Evolutionary conservation across 306 rosid species (phyloP).

Genomic region (Myrica gale): DNA sequence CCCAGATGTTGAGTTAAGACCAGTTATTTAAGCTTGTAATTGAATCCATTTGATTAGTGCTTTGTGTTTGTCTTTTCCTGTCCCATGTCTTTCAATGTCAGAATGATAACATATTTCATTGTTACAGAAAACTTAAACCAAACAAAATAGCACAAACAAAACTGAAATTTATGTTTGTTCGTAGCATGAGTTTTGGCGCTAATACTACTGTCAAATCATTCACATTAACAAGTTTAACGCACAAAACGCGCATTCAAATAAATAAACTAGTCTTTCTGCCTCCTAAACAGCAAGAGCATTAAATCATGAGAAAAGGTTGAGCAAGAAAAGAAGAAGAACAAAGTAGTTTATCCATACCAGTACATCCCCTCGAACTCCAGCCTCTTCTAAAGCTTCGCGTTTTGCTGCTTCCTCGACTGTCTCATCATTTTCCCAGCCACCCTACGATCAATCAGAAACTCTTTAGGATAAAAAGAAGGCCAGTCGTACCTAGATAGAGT

Average conservation of each 20-base stretch:
- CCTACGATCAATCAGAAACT: conserved; percentile 26
- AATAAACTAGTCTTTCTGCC: neutral
- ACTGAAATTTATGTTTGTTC: too few relatives aligned
- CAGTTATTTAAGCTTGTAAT: too few relatives aligned
- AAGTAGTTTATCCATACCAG: conserved; percentile 28
- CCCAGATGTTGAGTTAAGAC: too few relatives aligned
- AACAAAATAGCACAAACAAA: too few relatives aligned
- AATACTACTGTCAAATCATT: neutral
- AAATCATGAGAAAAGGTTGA: neutral
- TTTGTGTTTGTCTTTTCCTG: too few relatives aligned
- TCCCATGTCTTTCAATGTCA: too few relatives aligned
- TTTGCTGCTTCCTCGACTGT: conserved; percentile 55
- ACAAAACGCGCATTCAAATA: neutral
- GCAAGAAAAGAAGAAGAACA: neutral
- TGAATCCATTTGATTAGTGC: too few relatives aligned
- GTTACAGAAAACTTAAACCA: too few relatives aligned
- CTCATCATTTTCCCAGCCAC: conserved; percentile 69
- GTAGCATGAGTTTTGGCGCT: neutral
- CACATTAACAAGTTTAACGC: neutral
- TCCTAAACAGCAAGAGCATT: neutral
- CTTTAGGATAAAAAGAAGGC: neutral
- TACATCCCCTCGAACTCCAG: conserved; percentile 63
- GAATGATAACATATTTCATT: too few relatives aligned
- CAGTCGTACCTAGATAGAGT: neutral
- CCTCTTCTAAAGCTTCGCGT: conserved; percentile 58